These are phyloP conservation scores for Kurtzmaniella cleridarum DNA, from an alignment of 805 yeast species.

Conservation along the genomic window DNA sequence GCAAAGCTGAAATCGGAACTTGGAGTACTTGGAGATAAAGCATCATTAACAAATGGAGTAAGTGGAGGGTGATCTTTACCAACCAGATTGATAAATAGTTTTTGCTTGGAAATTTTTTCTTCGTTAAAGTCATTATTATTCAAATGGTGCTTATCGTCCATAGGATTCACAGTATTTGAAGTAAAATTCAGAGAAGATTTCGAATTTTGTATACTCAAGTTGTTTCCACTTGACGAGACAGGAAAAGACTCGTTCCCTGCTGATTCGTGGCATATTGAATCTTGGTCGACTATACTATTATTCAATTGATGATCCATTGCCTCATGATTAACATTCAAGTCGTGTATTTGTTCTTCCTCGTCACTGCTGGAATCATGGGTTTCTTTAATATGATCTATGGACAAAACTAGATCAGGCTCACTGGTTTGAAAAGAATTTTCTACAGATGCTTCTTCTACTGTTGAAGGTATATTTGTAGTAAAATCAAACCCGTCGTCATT, in stretches of 20 bases:
- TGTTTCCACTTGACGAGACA: too few relatives aligned
- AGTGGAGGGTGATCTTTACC: constrained; percentile 19
- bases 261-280: too few relatives aligned
- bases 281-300: too few relatives aligned
- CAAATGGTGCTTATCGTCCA: not conserved
- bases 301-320: not conserved
- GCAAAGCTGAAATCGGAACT: constrained; percentile 29
- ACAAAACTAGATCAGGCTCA: constrained; percentile 21
- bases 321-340: not conserved
- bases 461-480: too few relatives aligned
- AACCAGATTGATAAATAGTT: too few relatives aligned
- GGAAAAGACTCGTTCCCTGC: too few relatives aligned
- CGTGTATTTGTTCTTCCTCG: constrained; percentile 12
- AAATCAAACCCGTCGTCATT: too few relatives aligned
- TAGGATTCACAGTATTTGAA: too few relatives aligned
- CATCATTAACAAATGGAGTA: constrained; percentile 16
- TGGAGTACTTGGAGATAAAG: constrained; percentile 27
- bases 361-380: constrained; percentile 7
- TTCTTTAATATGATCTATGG: constrained; percentile 24
- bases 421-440: not conserved
- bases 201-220: too few relatives aligned
- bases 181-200: too few relatives aligned
- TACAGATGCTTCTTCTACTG: not conserved
- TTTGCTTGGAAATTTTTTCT: not conserved
- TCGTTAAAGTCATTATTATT: not conserved